Evolutionary conservation across 2,329 filamentous ascomycete species (phyloP).

Genomic region (Parafenestella ontariensis): DNA sequence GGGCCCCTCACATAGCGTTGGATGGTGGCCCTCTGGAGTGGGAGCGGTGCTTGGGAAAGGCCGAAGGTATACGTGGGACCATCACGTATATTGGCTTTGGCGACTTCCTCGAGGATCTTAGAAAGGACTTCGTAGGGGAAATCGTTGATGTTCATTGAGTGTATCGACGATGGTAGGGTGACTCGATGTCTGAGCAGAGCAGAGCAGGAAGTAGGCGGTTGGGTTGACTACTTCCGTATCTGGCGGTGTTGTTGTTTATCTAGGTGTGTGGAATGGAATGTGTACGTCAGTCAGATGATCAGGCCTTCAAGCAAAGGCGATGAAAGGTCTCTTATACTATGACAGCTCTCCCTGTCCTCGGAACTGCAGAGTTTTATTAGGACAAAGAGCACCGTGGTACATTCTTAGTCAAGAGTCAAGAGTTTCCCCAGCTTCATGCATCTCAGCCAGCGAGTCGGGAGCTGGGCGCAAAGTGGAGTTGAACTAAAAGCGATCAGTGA

Average conservation of each 20-base stretch:
- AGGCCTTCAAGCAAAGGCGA: constrained; percentile 10
- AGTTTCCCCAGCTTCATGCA: constrained; percentile 33
- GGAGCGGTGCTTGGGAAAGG: constrained; percentile 57
- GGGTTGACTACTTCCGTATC: constrained; percentile 9
- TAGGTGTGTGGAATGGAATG: constrained; percentile 15
- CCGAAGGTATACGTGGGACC: constrained; percentile 61
- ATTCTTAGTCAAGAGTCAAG: constrained; percentile 42
- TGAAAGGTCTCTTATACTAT: constrained; percentile 37
- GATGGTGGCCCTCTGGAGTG: constrained; percentile 53
- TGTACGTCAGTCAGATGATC: constrained; percentile 23
- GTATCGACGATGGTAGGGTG: constrained; percentile 10
- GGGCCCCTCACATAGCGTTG: constrained; percentile 61
- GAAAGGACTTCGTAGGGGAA: constrained; percentile 61
- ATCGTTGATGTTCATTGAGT: constrained; percentile 57
- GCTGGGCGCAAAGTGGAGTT: constrained; percentile 30
- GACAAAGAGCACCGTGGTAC: constrained; percentile 39
- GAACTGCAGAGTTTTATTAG: constrained; percentile 35
- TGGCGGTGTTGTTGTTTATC: constrained; percentile 7
- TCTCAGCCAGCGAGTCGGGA: constrained; percentile 36
- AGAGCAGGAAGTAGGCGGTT: constrained; percentile 14
- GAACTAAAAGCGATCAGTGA: constrained; percentile 27
- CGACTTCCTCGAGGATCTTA: constrained; percentile 58
- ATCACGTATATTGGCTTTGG: constrained; percentile 56
- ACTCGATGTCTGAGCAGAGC: constrained; percentile 18
- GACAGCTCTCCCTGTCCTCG: constrained; percentile 5